Evolutionary conservation across 169 alveolate genomes (phyloP).

Genomic region (Theileria luwenshuni): DNA sequence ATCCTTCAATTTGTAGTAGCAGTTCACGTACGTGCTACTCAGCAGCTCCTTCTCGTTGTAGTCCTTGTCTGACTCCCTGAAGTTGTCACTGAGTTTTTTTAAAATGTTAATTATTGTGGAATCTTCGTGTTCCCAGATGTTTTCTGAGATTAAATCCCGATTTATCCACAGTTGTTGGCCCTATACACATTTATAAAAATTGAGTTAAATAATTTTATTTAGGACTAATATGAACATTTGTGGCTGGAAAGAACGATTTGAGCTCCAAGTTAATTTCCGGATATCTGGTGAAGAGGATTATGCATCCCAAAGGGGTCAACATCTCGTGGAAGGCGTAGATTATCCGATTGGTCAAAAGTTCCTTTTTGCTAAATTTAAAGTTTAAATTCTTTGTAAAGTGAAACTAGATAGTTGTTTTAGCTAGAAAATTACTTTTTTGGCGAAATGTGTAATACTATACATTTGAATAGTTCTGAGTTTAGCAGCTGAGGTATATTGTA

Average conservation of each 20-base stretch:
- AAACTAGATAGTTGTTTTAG: neutral
- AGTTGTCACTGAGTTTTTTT: no score
- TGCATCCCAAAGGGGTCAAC: conserved; percentile 8
- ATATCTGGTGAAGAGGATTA: conserved; percentile 11
- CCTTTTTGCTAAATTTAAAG: conserved; percentile 15
- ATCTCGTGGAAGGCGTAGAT: conserved; percentile 16
- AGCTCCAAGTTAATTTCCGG: neutral
- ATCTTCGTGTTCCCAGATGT: no score
- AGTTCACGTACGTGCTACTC: neutral
- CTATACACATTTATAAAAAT: no score
- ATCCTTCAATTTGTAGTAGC: conserved; percentile 16
- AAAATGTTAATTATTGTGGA: no score
- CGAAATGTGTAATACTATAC: conserved; percentile 31
- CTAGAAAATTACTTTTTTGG: conserved; percentile 35
- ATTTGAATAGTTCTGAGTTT: conserved; percentile 35
- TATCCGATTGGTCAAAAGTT: conserved; percentile 9
- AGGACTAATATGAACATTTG: neutral
- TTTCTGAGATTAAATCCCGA: no score
- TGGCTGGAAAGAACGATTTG: neutral
- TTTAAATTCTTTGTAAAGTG: neutral
- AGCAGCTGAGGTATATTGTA: conserved; percentile 36
- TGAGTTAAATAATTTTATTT: no score
- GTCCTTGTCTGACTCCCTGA: no score
- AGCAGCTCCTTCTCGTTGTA: neutral
- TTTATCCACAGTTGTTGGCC: no score